These are phyloP conservation scores for Phoma sp. DNA, from an alignment of 2,329 filamentous ascomycete genomes.

Conservation along the genomic window DNA sequence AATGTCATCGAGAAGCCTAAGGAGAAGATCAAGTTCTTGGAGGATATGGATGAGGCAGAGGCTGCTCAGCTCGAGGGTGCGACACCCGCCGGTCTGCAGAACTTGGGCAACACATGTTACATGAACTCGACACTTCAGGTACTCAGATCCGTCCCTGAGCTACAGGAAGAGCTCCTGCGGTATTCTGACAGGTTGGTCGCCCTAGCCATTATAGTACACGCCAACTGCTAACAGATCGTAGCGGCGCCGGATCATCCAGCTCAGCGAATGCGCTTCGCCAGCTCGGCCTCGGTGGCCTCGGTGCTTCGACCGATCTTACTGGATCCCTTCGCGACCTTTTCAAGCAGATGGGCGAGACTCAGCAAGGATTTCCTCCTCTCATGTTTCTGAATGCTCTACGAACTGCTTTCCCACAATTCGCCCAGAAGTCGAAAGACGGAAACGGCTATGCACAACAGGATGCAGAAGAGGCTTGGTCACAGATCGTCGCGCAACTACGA, in stretches of 20 bases:
- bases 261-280: conserved; percentile 49
- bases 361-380: conserved; percentile 82
- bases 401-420: conserved; percentile 86
- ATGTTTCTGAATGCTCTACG: conserved; percentile 83
- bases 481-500: conserved; percentile 84
- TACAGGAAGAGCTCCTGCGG: conserved; percentile 76
- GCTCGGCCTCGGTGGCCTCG: conserved; percentile 64
- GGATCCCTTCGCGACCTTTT: conserved; percentile 81
- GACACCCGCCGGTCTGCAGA: conserved; percentile 84
- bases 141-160: conserved; percentile 84
- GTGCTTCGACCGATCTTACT: conserved; percentile 72
- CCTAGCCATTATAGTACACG: neutral
- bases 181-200: conserved; percentile 57
- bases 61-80: conserved; percentile 81
- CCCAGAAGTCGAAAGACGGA: conserved; percentile 81
- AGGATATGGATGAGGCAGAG: conserved; percentile 98
- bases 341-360: conserved; percentile 86
- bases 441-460: conserved; percentile 95
- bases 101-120: conserved; percentile 97
- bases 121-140: conserved; percentile 97
- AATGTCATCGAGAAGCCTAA: conserved; percentile 72
- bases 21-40: conserved; percentile 83
- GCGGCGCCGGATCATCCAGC: conserved; percentile 40
- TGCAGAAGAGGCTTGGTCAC: conserved; percentile 97
- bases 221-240: conserved; percentile 25